Base-by-base conservation (phyloP, 805 yeast species). In the Candida montana region DNA sequence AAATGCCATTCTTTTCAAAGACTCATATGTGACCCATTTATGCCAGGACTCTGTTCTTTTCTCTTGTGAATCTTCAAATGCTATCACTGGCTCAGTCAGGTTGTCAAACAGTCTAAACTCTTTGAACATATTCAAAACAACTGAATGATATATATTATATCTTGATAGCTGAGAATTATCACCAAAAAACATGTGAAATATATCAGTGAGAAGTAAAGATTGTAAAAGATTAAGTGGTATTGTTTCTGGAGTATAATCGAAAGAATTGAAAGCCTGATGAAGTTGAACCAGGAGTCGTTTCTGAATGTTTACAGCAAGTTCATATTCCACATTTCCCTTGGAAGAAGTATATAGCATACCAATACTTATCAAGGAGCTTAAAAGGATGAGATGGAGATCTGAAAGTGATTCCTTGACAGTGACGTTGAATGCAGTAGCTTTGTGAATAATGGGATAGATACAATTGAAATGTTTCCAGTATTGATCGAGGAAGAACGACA, bases 11-110 rank as follows among this genome's bases (percentile, higher is more conserved):
- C 76, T 52, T 48, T 73, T 75, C 42, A 64, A 51, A 26, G 68
- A 56, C 47, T 75, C 80, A 47, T 65, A 67, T 19, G 57, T 43
- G 3, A 68, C 59, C 80, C 80, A 75, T 17, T 65, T 61, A 8
- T 52, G 44, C 80, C 80, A 75, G 54, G 24, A 35, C 29, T 29
- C 45, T 31, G 18, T 45, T 32, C 15, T 32, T 30, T 21, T 13
- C 17, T 18, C 35, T 7, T 23, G 19, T 24, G 26, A n/a, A 9
- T 17, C 12, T 11, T 21, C 24, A 3, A 28, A 15, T 5, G 18
- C 7, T 8, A 36, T 16, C 3, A 18, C 19, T 15, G 39, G 39
- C 13, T 36, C 39, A 20, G 27, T 20, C 7, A 28, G 15, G 15
- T 13, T 21, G 9, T 36, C 33, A 24, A 46, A 50, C 24, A 50